Conservation (phyloP, 768 basidiomycete genomes). For the Pisolithus albus region DNA sequence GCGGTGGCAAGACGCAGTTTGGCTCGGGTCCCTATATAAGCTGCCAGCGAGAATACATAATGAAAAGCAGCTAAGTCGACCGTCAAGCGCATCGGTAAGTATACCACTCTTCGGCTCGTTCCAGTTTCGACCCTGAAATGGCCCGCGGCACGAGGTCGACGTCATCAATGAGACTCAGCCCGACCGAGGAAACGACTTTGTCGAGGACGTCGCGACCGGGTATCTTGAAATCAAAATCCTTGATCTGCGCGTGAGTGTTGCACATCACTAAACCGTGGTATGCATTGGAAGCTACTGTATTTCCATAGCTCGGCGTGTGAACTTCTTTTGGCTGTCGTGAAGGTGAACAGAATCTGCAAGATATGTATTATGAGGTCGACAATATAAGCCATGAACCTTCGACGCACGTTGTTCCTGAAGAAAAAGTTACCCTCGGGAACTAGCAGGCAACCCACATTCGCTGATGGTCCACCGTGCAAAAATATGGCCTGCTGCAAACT, state of each 20-base stretch:
- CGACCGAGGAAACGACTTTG: not conserved
- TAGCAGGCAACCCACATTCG: not conserved
- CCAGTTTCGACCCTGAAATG: not conserved
- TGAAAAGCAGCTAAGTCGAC: too few species aligned
- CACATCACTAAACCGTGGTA: not conserved
- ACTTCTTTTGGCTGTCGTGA: not conserved
- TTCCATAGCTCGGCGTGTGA: not conserved
- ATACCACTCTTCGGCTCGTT: not conserved
- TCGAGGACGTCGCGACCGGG: not conserved
- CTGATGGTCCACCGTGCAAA: not conserved
- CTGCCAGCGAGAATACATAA: too few species aligned
- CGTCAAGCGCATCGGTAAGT: too few species aligned
- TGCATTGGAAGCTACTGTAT: not conserved
- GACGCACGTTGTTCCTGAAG: not conserved
- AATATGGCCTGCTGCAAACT: not conserved
- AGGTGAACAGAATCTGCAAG: constrained; percentile 14
- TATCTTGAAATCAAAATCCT: too few species aligned
- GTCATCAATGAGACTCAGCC: not conserved
- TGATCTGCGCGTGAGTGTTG: not conserved
- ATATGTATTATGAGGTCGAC: constrained; percentile 17
- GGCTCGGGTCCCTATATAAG: too few species aligned
- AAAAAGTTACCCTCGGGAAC: not conserved
- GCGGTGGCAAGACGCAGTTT: too few species aligned
- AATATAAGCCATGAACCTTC: constrained; percentile 20
- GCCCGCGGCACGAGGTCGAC: too few species aligned